phyloP scores from a whole-genome alignment of 2,329 filamentous ascomycete species.

The Aureobasidium subglaciale region DNA sequence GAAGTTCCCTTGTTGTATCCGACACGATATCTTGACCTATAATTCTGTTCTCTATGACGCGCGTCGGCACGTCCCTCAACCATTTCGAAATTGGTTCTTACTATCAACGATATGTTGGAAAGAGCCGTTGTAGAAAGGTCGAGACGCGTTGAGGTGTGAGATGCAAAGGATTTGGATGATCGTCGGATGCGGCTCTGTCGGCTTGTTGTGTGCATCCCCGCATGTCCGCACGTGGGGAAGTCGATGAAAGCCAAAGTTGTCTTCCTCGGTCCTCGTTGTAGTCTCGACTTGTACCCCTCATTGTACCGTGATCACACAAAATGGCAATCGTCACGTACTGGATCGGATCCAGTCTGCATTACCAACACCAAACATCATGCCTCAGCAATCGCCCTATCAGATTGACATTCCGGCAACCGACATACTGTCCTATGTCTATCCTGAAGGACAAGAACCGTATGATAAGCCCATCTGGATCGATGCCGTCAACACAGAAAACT shows the following conservation, averaged over 20 bases:
- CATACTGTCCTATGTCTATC: conserved; percentile 34
- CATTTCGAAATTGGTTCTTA: too few relatives aligned
- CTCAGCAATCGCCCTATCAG: conserved; percentile 39
- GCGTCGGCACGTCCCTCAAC: too few relatives aligned
- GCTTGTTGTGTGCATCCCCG: background rate
- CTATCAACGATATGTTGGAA: too few relatives aligned
- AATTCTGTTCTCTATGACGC: too few relatives aligned
- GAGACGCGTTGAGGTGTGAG: too few relatives aligned
- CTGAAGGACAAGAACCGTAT: conserved; percentile 28
- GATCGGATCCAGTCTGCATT: background rate
- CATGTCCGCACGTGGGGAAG: conserved; percentile 1
- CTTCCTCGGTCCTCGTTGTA: conserved; percentile 7
- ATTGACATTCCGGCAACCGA: conserved; percentile 43
- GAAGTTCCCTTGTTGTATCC: background rate
- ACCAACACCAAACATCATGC: conserved; percentile 30
- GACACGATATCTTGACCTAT: too few relatives aligned
- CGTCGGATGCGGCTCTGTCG: background rate
- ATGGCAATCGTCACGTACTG: background rate
- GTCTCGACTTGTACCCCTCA: conserved; percentile 5
- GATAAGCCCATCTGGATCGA: conserved; percentile 50
- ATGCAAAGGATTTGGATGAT: background rate
- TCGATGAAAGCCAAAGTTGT: conserved; percentile 2
- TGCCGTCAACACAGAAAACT: conserved; percentile 37
- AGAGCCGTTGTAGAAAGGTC: too few relatives aligned
- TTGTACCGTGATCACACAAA: background rate